Conservation (phyloP, 805 yeast species). For the Lachancea sp. region DNA sequence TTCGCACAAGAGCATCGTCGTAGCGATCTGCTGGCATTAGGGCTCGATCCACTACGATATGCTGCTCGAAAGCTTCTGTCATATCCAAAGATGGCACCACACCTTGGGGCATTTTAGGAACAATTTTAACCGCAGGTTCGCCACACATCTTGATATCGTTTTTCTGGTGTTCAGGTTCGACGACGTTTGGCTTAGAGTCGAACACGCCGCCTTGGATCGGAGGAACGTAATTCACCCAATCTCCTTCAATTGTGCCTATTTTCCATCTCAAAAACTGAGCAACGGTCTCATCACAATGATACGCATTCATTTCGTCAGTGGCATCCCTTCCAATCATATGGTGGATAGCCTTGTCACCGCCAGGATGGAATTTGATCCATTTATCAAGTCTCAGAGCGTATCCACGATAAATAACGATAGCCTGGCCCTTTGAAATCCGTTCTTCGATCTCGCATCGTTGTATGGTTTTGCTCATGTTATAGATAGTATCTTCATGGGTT, state of each 20-base stretch:
- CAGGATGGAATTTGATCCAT: conserved; percentile 78
- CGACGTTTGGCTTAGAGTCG: conserved; percentile 11
- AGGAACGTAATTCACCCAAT: conserved; percentile 73
- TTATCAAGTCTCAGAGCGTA: conserved; percentile 56
- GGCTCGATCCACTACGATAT: conserved; percentile 49
- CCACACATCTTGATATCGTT: conserved; percentile 32
- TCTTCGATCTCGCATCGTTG: conserved; percentile 46
- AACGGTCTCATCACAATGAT: conserved; percentile 59
- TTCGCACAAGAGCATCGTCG: conserved; percentile 48
- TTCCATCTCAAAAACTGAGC: conserved; percentile 47
- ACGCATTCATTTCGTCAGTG: conserved; percentile 83
- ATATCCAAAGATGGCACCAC: conserved; percentile 37
- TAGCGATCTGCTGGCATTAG: conserved; percentile 43
- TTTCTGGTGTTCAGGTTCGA: not conserved
- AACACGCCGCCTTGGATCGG: conserved; percentile 80
- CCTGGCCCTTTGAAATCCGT: conserved; percentile 59
- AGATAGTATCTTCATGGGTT: not conserved
- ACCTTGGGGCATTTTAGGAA: conserved; percentile 49
- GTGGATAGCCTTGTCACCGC: conserved; percentile 77
- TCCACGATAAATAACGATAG: conserved; percentile 59
- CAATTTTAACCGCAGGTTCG: conserved; percentile 36
- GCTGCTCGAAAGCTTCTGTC: conserved; percentile 23
- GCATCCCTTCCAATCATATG: conserved; percentile 90
- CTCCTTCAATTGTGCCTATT: conserved; percentile 56
- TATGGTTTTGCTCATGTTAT: conserved; percentile 20